These are phyloP conservation scores for Aurantiochytrium sp. DNA, from an alignment of 108 stramenopile species.

Conservation along the genomic window DNA sequence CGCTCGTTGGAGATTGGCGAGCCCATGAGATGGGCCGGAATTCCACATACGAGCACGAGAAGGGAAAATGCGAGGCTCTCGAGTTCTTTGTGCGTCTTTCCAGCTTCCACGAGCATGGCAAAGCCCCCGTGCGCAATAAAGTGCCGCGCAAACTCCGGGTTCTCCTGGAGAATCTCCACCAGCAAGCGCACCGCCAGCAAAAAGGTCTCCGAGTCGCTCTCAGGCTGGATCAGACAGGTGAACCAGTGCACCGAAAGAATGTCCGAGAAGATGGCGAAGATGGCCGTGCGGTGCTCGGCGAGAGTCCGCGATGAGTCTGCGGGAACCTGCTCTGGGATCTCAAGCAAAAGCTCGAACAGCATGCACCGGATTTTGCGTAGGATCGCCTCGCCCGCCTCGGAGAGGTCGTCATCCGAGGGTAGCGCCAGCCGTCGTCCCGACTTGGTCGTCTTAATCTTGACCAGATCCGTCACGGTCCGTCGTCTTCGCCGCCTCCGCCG, in stretches of 20 bases:
- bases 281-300: not conserved
- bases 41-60: not conserved
- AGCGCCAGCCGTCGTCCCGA: not conserved
- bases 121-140: not conserved
- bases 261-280: not conserved
- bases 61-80: not conserved
- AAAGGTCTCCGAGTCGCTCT: not conserved
- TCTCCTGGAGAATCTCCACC: constrained; percentile 15
- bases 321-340: not conserved
- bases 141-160: constrained; percentile 3
- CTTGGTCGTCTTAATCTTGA: not conserved
- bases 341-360: not conserved
- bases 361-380: constrained; percentile 12
- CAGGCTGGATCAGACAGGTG: not conserved
- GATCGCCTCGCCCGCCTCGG: not conserved
- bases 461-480: not conserved
- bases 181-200: not conserved
- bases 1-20: not conserved
- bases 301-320: not conserved
- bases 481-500: not conserved
- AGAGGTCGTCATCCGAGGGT: not conserved
- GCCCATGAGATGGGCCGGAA: not conserved
- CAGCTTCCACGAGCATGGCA: not conserved
- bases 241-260: constrained; percentile 29
- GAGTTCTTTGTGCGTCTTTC: not conserved